A percentile compares a stretch with the other conserved stretches of the same genome.
phyloP scores from a whole-genome alignment of 345 rosid genomes.

The Gossypium ekmanianum region DNA sequence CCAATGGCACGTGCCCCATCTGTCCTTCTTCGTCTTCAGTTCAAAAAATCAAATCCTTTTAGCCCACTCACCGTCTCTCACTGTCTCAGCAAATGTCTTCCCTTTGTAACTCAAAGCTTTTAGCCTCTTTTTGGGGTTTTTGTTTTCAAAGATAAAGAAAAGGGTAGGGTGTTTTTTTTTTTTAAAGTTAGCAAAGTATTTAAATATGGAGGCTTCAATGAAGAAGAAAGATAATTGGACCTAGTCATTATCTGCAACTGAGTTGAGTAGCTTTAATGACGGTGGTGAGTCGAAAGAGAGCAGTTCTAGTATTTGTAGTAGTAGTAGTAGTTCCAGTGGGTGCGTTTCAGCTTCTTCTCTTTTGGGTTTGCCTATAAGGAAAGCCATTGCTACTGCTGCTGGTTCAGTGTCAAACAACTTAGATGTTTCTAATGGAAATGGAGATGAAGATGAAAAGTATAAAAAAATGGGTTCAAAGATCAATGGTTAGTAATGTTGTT shows the following conservation, averaged over 20 bases:
- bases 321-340: constrained; percentile 39
- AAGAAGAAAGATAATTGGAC: constrained; percentile 38
- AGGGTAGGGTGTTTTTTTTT: background rate
- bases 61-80: constrained; percentile 14
- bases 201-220: constrained; percentile 48
- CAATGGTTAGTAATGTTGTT: constrained; percentile 41
- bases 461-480: constrained; percentile 33
- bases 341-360: constrained; percentile 39
- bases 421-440: constrained; percentile 25
- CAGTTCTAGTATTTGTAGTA: constrained; percentile 31
- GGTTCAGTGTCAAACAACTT: constrained; percentile 32
- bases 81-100: background rate
- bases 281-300: constrained; percentile 49
- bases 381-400: constrained; percentile 28
- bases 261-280: constrained; percentile 27
- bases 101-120: background rate
- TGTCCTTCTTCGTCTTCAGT: background rate
- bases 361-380: constrained; percentile 90
- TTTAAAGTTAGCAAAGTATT: background rate
- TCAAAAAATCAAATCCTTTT: constrained; percentile 25
- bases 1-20: constrained; percentile 11
- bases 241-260: constrained; percentile 36
- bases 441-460: constrained; percentile 35
- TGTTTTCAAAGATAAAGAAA: background rate
- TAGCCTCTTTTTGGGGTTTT: background rate